Percentiles rank a stretch among this genome's conserved stretches.
Evolutionary conservation across 2,329 filamentous ascomycete genomes (phyloP).

Genomic region (Arachnomyces sp.): DNA sequence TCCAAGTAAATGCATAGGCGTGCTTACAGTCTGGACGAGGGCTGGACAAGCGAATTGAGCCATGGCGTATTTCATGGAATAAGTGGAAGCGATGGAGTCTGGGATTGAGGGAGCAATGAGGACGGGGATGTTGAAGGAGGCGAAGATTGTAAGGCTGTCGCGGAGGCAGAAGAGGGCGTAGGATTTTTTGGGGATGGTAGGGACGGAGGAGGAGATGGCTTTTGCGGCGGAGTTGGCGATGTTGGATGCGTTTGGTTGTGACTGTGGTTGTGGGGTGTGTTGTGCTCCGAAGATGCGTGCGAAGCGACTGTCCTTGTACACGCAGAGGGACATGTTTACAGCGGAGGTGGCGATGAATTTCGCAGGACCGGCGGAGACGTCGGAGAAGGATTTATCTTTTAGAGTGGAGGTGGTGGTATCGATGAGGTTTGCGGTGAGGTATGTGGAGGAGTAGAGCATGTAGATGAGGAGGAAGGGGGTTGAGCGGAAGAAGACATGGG

Average conservation of each 20-base stretch:
- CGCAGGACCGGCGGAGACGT: constrained; percentile 61
- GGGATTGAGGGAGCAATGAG: constrained; percentile 63
- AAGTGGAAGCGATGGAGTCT: constrained; percentile 39
- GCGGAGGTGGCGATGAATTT: constrained; percentile 75
- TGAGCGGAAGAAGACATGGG: constrained; percentile 36
- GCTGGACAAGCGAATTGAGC: constrained; percentile 79
- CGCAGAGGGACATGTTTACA: constrained; percentile 77
- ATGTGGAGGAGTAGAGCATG: constrained; percentile 75
- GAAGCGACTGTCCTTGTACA: constrained; percentile 85
- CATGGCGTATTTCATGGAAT: constrained; percentile 46
- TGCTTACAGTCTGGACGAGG: constrained; percentile 67
- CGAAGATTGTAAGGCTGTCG: constrained; percentile 84
- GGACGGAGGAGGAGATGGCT: constrained; percentile 19
- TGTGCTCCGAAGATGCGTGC: constrained; percentile 69
- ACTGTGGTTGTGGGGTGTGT: constrained; percentile 42
- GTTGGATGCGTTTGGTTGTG: constrained; percentile 22
- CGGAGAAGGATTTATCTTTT: constrained; percentile 45
- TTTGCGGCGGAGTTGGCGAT: constrained; percentile 13
- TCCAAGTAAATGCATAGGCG: constrained; percentile 76
- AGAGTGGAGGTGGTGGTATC: constrained; percentile 70
- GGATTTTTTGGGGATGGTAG: constrained; percentile 56
- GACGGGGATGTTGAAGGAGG: constrained; percentile 81
- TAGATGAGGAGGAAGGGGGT: constrained; percentile 44
- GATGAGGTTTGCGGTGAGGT: constrained; percentile 77
- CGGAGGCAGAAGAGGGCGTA: constrained; percentile 73